Evolutionary conservation across 2,329 filamentous ascomycete species (phyloP).

Genomic region (Emergomyces pasteurianus): DNA sequence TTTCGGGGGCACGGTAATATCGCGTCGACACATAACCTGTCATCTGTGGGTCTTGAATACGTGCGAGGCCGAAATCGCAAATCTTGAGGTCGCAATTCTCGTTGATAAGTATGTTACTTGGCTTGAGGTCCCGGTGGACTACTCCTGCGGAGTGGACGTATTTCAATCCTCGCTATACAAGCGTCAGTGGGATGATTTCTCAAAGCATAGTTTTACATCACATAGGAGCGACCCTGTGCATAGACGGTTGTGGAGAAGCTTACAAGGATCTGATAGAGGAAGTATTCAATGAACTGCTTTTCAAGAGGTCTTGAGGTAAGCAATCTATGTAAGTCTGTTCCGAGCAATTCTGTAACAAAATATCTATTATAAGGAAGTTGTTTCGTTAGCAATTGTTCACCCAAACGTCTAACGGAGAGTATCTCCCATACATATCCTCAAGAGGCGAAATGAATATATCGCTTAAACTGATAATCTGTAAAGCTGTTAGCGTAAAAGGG

Average conservation of each 20-base stretch:
- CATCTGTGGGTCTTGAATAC: constrained; percentile 99
- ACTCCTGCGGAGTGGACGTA: constrained; percentile 98
- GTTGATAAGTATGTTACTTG: constrained; percentile 98
- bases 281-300: constrained; percentile 99
- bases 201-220: not conserved
- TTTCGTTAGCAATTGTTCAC: constrained; percentile 1
- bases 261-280: constrained; percentile 97
- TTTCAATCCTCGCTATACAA: constrained; percentile 75
- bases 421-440: constrained; percentile 73
- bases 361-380: constrained; percentile 52
- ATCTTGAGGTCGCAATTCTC: constrained; percentile 99
- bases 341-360: constrained; percentile 94
- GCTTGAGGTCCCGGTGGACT: constrained; percentile 94
- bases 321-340: constrained; percentile 89
- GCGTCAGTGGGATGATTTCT: constrained; percentile 3
- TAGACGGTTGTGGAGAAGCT: constrained; percentile 23
- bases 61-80: constrained; percentile 93
- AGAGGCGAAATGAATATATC: constrained; percentile 99
- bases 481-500: constrained; percentile 4
- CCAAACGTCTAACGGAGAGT: not conserved
- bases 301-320: constrained; percentile 91
- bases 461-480: constrained; percentile 87
- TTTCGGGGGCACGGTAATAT: constrained; percentile 97
- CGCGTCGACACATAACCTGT: constrained; percentile 96
- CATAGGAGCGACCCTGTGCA: not conserved